These are phyloP conservation scores for Cubamyces sp. DNA, from an alignment of 768 basidiomycete species.

Conservation along the genomic window DNA sequence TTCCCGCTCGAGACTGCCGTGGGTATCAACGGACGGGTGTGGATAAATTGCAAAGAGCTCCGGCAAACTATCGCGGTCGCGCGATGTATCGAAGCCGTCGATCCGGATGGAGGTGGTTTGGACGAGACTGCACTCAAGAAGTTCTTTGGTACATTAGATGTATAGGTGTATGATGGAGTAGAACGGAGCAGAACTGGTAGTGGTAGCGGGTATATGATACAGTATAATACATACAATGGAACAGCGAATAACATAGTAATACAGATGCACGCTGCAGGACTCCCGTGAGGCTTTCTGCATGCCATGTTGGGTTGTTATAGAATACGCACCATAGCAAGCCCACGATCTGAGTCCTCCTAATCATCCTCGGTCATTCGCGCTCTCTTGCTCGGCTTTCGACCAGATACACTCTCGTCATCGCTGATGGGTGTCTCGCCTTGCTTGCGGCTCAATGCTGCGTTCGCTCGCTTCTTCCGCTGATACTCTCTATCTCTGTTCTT, in stretches of 20 bases:
- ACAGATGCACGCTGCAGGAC: not conserved
- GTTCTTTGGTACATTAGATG: constrained; percentile 53
- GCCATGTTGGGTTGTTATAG: not conserved
- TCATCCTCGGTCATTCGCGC: constrained; percentile 71
- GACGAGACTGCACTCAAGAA: constrained; percentile 54
- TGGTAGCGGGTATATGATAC: not conserved
- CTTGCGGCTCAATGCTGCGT: constrained; percentile 56
- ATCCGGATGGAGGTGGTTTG: constrained; percentile 72
- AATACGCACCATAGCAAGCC: not conserved
- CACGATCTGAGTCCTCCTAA: constrained; percentile 31
- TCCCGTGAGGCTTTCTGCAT: too few species aligned
- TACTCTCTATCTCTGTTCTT: constrained; percentile 81
- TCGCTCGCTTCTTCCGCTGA: constrained; percentile 75
- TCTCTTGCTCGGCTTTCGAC: constrained; percentile 67
- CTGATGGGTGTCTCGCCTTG: constrained; percentile 60
- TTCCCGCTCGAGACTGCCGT: constrained; percentile 90
- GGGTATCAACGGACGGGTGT: constrained; percentile 91
- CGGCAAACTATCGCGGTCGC: constrained; percentile 75
- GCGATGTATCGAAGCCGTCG: constrained; percentile 81
- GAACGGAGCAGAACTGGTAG: too few species aligned
- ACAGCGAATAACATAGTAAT: not conserved
- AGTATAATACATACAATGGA: constrained; percentile 13
- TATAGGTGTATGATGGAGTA: constrained; percentile 31
- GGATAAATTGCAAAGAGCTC: constrained; percentile 78
- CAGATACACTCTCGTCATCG: constrained; percentile 68